Base-by-base conservation (phyloP, 768 basidiomycete genomes). In the Exsudoporus frostii region DNA sequence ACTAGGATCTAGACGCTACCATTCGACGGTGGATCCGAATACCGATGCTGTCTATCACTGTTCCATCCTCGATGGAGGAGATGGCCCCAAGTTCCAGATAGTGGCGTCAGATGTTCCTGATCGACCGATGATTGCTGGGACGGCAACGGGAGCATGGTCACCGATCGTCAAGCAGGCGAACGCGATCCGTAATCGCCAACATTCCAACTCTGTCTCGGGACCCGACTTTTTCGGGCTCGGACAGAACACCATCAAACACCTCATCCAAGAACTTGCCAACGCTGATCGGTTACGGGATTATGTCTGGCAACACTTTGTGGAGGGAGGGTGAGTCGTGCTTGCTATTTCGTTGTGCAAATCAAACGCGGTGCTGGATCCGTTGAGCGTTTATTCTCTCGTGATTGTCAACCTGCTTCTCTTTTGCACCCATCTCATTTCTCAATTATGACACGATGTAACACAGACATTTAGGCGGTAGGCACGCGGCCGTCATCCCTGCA, bases 181-280 rank as follows among this genome's bases (percentile, higher is more conserved):
- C 63, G 79, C 80, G 39, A 83, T 92, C 55, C 83, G 90, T 45
- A 85, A 88, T 64, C 78, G 89, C 14, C 86, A 89, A 57, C 90
- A 92, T 63, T 88, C 86, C 40, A 92, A 92, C 67, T 90, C 87
- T 6, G 88, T 93, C 14, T 92, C 90, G 3, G 90, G 90, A 0
- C 90, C 90, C 14, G 90, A 92, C 71, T 92, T 92, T 68, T 92
- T 90, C 64, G 91, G 91, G 9, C 75, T 93, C 15, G 87, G 87
- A 4, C 87, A 92, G 68, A 92, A 92, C 64, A 87, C 88, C 5
- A 91, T 93, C 74, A 92, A 92, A 72, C 88, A 90, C 63, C 78
- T 92, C 34, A 90, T 93, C n/a, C 90, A 93, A 68, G 86, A 90
- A 69, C 76, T 93, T 15, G 83, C 85, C 7, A 81, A 82, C 52